A percentile compares a stretch with the other conserved stretches of the same genome.
phyloP scores from a whole-genome alignment of 305 asterid genomes.

The Solanum hybrid region DNA sequence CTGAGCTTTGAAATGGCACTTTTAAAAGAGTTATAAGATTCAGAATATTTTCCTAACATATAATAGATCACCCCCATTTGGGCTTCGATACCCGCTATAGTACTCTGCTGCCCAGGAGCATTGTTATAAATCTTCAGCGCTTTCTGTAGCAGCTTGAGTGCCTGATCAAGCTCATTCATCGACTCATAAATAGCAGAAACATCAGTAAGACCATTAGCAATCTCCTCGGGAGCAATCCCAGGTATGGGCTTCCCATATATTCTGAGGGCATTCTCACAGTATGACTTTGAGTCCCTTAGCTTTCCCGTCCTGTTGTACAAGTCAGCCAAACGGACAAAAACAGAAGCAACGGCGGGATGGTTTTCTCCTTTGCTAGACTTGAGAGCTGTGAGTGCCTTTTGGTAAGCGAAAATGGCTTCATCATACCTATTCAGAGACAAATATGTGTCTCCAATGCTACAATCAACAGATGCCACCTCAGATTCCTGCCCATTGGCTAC shows the following conservation, averaged over 20 bases:
- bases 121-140: constrained; percentile 71
- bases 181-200: constrained; percentile 83
- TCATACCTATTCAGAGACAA: constrained; percentile 72
- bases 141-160: constrained; percentile 63
- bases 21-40: constrained; percentile 56
- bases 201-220: constrained; percentile 75
- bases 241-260: constrained; percentile 66
- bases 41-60: constrained; percentile 67
- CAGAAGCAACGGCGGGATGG: constrained; percentile 78
- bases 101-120: constrained; percentile 81
- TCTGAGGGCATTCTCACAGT: constrained; percentile 76
- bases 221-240: constrained; percentile 73
- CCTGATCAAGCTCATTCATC: constrained; percentile 79
- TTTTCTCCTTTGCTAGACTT: constrained; percentile 79
- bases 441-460: constrained; percentile 78
- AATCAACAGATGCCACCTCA: constrained; percentile 74
- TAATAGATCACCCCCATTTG: constrained; percentile 87
- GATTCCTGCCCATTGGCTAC: constrained; percentile 76
- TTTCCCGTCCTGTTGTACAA: constrained; percentile 73
- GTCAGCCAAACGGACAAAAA: constrained; percentile 78
- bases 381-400: constrained; percentile 71
- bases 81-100: constrained; percentile 82
- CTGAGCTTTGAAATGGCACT: constrained; percentile 64
- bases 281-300: constrained; percentile 68
- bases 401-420: constrained; percentile 75